These are phyloP conservation scores for Metarhizium rileyi DNA, from an alignment of 2,329 filamentous ascomycete genomes.

Conservation along the genomic window DNA sequence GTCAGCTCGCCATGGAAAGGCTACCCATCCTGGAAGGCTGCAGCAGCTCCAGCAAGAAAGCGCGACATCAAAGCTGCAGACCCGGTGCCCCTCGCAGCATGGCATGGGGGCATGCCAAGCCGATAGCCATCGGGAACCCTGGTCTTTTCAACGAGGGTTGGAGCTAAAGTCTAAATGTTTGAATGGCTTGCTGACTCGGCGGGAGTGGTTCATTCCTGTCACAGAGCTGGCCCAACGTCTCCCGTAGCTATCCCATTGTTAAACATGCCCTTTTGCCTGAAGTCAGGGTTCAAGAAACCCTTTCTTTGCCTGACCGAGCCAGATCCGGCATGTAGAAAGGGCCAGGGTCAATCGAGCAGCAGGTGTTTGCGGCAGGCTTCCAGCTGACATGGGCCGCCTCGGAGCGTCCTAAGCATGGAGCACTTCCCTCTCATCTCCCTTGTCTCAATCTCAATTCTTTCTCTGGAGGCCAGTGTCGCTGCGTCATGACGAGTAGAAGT, in stretches of 20 bases:
- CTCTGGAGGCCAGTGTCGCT: no score
- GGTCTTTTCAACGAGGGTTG: neutral
- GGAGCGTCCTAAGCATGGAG: neutral
- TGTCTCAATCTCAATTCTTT: neutral
- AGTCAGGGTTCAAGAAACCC: neutral
- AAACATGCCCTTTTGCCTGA: neutral
- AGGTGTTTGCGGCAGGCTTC: constrained; percentile 11
- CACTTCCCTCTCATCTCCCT: neutral
- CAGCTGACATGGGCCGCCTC: constrained; percentile 31
- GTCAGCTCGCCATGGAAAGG: constrained; percentile 7
- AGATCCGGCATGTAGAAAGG: neutral
- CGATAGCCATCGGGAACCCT: constrained; percentile 1
- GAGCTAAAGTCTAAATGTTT: neutral
- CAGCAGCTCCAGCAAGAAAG: neutral
- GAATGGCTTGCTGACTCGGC: neutral
- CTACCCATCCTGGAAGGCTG: no score
- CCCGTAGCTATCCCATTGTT: neutral
- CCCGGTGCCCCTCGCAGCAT: neutral
- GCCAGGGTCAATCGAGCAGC: neutral
- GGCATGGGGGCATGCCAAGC: neutral
- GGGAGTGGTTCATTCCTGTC: neutral
- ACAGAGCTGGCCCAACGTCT: neutral
- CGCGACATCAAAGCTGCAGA: neutral
- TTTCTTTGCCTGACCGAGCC: neutral
- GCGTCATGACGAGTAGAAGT: neutral